Conservation (phyloP, 2,329 filamentous ascomycete genomes). For the Leptographium procerum region DNA sequence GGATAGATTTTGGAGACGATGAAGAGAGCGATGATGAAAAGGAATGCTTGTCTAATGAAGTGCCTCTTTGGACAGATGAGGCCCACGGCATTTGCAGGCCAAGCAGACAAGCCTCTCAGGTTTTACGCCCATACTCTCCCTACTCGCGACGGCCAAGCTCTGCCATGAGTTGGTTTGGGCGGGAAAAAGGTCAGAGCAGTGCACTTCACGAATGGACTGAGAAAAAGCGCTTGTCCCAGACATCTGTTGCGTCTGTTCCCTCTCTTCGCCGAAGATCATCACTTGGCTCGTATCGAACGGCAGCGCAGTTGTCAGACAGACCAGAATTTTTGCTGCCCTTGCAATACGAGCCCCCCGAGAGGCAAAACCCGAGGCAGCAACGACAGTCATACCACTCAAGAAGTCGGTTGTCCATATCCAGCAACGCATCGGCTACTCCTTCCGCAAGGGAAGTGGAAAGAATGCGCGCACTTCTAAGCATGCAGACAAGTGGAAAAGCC, state of each 20-base stretch:
- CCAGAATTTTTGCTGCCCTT: not conserved
- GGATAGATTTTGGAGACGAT: slow-evolving; percentile 17
- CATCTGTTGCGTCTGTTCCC: not conserved
- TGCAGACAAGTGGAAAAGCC: not conserved
- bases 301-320: not conserved
- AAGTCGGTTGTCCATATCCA: not conserved
- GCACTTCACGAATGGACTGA: not conserved
- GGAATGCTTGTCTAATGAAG: not conserved
- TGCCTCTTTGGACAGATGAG: not conserved
- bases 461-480: not conserved
- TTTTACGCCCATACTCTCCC: not conserved
- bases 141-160: slow-evolving; percentile 7
- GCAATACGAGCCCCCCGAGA: not conserved
- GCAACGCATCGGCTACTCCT: not conserved
- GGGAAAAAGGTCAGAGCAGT: not conserved
- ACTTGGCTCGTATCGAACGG: not conserved
- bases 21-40: slow-evolving; percentile 2
- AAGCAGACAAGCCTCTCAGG: not conserved
- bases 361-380: no score
- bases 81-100: not conserved
- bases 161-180: not conserved
- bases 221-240: not conserved
- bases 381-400: not conserved
- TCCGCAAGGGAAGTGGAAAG: not conserved
- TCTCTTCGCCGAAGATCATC: not conserved